Evolutionary conservation across 2,329 filamentous ascomycete genomes (phyloP).

Genomic region (Diplocarpon rosae): DNA sequence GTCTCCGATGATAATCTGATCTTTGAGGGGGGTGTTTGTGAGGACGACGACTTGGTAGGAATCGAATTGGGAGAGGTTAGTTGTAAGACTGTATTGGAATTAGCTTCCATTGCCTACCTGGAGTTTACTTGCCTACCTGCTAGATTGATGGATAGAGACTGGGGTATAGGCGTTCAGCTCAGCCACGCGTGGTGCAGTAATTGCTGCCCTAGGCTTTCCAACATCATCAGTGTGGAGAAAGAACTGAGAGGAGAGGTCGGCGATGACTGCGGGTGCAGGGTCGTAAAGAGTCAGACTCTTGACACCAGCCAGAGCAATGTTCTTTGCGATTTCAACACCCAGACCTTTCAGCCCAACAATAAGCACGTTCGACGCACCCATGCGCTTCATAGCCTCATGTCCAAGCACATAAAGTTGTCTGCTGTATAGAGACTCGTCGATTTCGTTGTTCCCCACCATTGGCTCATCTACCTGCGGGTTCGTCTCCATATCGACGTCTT

Average conservation of each 20-base stretch:
- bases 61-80: conserved; percentile 72
- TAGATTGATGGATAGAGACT: conserved; percentile 61
- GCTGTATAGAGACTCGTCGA: conserved; percentile 65
- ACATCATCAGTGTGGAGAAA: conserved; percentile 84
- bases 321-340: conserved; percentile 97
- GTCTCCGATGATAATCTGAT: conserved; percentile 76
- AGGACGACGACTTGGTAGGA: conserved; percentile 88
- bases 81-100: conserved; percentile 46
- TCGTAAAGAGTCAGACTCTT: conserved; percentile 94
- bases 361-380: conserved; percentile 91
- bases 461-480: conserved; percentile 56
- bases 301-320: conserved; percentile 93
- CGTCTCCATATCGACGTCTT: conserved; percentile 51
- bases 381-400: conserved; percentile 92
- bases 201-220: conserved; percentile 79
- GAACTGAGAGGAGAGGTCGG: conserved; percentile 94
- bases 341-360: conserved; percentile 86
- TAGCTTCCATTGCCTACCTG: conserved; percentile 6
- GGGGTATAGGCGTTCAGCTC: conserved; percentile 97
- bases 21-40: conserved; percentile 69
- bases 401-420: conserved; percentile 62
- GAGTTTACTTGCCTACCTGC: conserved; percentile 31
- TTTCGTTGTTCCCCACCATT: conserved; percentile 43
- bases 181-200: conserved; percentile 79
- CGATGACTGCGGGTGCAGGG: conserved; percentile 69